phyloP scores from a whole-genome alignment of 1,139 yeast genomes.

The Hansenula sp. region DNA sequence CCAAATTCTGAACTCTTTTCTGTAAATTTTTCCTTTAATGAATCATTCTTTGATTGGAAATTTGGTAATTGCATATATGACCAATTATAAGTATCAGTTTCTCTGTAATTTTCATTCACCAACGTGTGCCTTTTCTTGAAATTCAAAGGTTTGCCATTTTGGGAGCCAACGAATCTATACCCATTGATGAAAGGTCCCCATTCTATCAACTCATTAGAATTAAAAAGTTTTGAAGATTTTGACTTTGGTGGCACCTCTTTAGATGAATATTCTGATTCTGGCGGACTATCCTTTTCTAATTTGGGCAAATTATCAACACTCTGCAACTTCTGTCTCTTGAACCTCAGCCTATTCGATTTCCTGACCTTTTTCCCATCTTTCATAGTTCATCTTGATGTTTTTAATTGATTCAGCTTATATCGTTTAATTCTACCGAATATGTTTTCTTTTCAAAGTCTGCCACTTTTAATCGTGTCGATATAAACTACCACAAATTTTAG shows the following conservation, averaged over 20 bases:
- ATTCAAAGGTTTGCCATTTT: conserved; percentile 7
- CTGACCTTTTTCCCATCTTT: background rate
- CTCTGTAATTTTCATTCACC: conserved; percentile 8
- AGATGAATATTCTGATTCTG: background rate
- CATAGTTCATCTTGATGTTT: background rate
- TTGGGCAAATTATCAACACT: too few relatives aligned
- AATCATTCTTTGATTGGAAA: conserved; percentile 4
- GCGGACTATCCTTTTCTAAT: too few relatives aligned
- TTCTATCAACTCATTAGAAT: conserved; percentile 16
- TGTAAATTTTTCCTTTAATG: conserved; percentile 2
- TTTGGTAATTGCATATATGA: conserved; percentile 14
- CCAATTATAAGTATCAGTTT: conserved; percentile 11
- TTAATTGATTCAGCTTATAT: background rate
- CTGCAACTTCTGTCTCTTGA: background rate
- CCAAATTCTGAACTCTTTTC: conserved; percentile 3
- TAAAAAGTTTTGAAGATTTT: too few relatives aligned
- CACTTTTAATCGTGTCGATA: too few relatives aligned
- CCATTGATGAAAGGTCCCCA: conserved; percentile 33
- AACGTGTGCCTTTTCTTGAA: conserved; percentile 11
- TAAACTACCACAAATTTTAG: too few relatives aligned
- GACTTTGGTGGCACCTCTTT: too few relatives aligned
- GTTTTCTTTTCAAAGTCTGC: too few relatives aligned
- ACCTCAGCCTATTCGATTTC: background rate
- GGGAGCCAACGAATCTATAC: conserved; percentile 22
- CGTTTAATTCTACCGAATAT: too few relatives aligned